These are phyloP conservation scores for Leishmania major DNA, from an alignment of 208 protist genomes.

Conservation along the genomic window DNA sequence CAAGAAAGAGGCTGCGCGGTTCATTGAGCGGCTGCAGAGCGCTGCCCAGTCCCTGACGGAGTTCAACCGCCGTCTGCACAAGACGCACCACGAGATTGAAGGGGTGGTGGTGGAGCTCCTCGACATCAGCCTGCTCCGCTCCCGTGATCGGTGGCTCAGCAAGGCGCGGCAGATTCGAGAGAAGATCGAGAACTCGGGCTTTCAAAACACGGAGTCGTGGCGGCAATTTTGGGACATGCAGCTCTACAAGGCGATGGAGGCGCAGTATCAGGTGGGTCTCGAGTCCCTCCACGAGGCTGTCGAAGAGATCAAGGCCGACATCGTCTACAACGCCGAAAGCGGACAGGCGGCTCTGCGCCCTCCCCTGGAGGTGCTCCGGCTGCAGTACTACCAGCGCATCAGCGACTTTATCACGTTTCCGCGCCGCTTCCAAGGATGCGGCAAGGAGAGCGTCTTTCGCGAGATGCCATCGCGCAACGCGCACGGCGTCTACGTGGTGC, in stretches of 20 bases:
- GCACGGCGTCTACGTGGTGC: constrained; percentile 88
- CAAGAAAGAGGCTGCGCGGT: constrained; percentile 76
- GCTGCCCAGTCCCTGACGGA: constrained; percentile 87
- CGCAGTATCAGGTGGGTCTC: constrained; percentile 94
- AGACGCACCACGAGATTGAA: constrained; percentile 87
- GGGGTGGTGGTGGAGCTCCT: constrained; percentile 89
- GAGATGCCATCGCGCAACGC: constrained; percentile 92
- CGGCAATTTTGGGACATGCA: constrained; percentile 97
- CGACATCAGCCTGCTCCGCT: constrained; percentile 90
- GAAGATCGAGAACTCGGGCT: constrained; percentile 87
- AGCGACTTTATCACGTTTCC: constrained; percentile 96
- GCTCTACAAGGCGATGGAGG: constrained; percentile 97
- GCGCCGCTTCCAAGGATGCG: constrained; percentile 89
- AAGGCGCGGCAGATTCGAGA: constrained; percentile 87
- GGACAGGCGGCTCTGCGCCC: constrained; percentile 85
- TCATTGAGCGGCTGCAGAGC: constrained; percentile 81
- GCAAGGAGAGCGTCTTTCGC: constrained; percentile 63
- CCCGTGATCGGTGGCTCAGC: constrained; percentile 93
- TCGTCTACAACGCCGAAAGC: constrained; percentile 90
- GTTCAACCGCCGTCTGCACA: constrained; percentile 94
- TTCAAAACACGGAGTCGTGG: constrained; percentile 94
- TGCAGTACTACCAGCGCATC: constrained; percentile 95
- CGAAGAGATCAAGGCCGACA: constrained; percentile 90
- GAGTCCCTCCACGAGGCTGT: constrained; percentile 93
- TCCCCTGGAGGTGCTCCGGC: constrained; percentile 89